A percentile compares a stretch with the other conserved stretches of the same genome.
These are phyloP conservation scores for Pichia thaimueangensis DNA, from an alignment of 805 yeast species.

Conservation along the genomic window DNA sequence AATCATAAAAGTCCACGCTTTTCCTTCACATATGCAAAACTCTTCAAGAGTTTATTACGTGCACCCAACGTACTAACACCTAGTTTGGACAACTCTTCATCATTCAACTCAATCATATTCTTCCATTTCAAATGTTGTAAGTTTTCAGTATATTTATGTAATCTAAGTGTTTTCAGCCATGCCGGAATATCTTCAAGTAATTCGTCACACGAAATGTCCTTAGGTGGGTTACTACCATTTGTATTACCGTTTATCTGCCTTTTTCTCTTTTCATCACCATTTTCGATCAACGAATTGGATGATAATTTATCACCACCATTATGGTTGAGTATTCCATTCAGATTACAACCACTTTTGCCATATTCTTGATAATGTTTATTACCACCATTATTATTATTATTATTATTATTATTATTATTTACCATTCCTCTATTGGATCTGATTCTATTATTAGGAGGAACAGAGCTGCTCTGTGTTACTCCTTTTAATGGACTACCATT, in stretches of 20 bases:
- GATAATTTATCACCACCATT: too few relatives aligned
- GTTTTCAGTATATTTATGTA: slow-evolving; percentile 90
- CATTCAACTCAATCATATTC: slow-evolving; percentile 65
- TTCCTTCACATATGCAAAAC: slow-evolving; percentile 77
- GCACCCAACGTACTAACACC: slow-evolving; percentile 97
- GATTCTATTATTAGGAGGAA: slow-evolving; percentile 14
- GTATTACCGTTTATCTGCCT: background rate
- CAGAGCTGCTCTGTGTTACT: slow-evolving; percentile 8
- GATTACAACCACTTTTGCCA: background rate
- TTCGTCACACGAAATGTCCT: slow-evolving; percentile 45
- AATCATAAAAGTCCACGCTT: slow-evolving; percentile 26
- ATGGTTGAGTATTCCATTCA: background rate
- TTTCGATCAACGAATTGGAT: background rate
- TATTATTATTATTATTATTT: slow-evolving; percentile 1
- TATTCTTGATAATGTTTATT: background rate
- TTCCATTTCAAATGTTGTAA: slow-evolving; percentile 73
- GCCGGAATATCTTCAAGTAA: slow-evolving; percentile 74
- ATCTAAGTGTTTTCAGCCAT: slow-evolving; percentile 83
- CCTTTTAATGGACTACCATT: background rate
- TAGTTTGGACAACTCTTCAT: slow-evolving; percentile 58
- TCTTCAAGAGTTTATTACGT: slow-evolving; percentile 84
- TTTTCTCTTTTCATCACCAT: background rate
- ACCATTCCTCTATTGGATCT: slow-evolving; percentile 8
- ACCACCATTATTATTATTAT: background rate
- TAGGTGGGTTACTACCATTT: slow-evolving; percentile 5